Percentiles rank a stretch among this genome's conserved stretches.
Evolutionary conservation across 495 filamentous ascomycete genomes (phyloP).

Genomic region (Elasticomyces elasticus): DNA sequence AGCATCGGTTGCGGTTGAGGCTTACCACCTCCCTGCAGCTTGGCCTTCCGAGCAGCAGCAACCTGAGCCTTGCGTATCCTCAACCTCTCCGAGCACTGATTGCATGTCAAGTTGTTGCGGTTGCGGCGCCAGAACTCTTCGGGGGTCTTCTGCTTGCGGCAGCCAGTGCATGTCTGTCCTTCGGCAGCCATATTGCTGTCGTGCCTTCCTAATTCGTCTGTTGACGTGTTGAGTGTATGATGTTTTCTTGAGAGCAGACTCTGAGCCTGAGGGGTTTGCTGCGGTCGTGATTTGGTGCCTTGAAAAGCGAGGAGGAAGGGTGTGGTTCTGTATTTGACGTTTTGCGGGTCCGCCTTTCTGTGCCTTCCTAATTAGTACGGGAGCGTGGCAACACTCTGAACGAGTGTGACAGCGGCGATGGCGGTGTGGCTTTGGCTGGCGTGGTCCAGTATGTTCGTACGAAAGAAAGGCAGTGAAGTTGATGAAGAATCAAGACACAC

Average conservation of each 20-base stretch:
- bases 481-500: too few relatives aligned
- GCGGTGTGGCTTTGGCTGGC: not conserved
- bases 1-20: not conserved
- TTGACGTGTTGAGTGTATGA: not conserved
- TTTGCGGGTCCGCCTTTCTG: too few relatives aligned
- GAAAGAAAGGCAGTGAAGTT: too few relatives aligned
- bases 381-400: not conserved
- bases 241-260: too few relatives aligned
- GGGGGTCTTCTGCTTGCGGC: conserved; percentile 1
- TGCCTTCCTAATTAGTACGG: not conserved
- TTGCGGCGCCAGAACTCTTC: conserved; percentile 3
- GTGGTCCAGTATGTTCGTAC: too few relatives aligned
- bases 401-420: not conserved
- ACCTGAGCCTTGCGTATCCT: not conserved
- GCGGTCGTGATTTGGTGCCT: not conserved
- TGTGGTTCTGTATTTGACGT: too few relatives aligned
- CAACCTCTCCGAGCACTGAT: conserved; percentile 3
- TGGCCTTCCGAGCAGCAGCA: not conserved
- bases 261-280: not conserved
- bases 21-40: not conserved
- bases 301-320: not conserved
- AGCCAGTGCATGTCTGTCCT: conserved; percentile 9
- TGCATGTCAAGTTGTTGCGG: conserved; percentile 5
- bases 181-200: not conserved
- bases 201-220: conserved; percentile 2